These are phyloP conservation scores for Glomus cerebriforme DNA, from an alignment of 192 early-diverging fungal species.

Conservation along the genomic window DNA sequence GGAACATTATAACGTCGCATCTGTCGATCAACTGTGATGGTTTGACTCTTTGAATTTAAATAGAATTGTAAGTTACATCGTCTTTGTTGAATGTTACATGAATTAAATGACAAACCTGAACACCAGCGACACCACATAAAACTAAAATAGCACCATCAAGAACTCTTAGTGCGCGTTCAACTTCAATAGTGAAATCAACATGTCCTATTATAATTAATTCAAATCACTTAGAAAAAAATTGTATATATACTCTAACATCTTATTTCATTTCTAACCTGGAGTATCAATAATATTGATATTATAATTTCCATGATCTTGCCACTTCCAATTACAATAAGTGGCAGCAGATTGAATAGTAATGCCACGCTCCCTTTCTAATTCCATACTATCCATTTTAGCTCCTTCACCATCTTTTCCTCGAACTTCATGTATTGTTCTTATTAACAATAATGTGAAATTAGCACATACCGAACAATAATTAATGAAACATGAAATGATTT, in stretches of 20 bases:
- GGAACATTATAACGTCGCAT: slow-evolving; percentile 89
- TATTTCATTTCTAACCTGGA: slow-evolving; percentile 58
- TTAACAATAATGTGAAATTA: background rate
- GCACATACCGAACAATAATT: background rate
- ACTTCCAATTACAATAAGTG: slow-evolving; percentile 76
- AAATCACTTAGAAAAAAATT: background rate
- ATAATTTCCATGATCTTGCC: slow-evolving; percentile 48
- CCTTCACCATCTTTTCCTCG: slow-evolving; percentile 88
- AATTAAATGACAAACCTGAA: slow-evolving; percentile 51
- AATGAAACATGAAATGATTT: background rate
- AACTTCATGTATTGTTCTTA: slow-evolving; percentile 74
- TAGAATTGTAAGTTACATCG: background rate
- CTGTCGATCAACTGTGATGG: slow-evolving; percentile 88
- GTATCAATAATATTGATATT: slow-evolving; percentile 90
- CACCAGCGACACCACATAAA: slow-evolving; percentile 82
- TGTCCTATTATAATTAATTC: slow-evolving; percentile 54
- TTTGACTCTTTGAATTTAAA: slow-evolving; percentile 56
- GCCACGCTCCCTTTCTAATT: slow-evolving; percentile 93
- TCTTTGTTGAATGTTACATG: background rate
- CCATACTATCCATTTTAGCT: slow-evolving; percentile 99
- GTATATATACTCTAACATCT: background rate
- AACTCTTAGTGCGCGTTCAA: slow-evolving; percentile 84
- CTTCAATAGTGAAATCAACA: slow-evolving; percentile 89
- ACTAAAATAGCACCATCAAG: slow-evolving; percentile 87
- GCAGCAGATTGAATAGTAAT: slow-evolving; percentile 91